These are phyloP conservation scores for Collybiopsis luxurians DNA, from an alignment of 768 basidiomycete genomes.

Conservation along the genomic window DNA sequence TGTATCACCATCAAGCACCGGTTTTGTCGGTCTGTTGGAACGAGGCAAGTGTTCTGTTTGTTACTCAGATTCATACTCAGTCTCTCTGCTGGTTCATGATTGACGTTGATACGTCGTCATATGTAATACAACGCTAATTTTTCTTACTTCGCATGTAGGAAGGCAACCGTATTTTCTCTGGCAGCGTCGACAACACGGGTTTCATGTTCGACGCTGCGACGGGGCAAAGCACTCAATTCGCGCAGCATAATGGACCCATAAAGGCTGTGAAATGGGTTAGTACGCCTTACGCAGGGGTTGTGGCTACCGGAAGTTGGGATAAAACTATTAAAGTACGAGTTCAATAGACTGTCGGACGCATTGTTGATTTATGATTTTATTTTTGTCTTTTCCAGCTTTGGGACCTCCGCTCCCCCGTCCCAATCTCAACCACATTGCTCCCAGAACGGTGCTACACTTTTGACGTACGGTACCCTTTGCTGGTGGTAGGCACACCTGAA, in stretches of 20 bases:
- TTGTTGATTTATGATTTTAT: too few species aligned
- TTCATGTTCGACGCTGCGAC: constrained; percentile 91
- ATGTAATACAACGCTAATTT: not conserved
- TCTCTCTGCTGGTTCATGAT: too few species aligned
- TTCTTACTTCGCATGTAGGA: constrained; percentile 46
- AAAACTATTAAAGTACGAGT: constrained; percentile 82
- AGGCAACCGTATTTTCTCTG: constrained; percentile 87
- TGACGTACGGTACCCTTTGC: constrained; percentile 75
- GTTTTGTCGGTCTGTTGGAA: constrained; percentile 90
- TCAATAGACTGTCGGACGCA: constrained; percentile 2
- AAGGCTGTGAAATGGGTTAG: constrained; percentile 74
- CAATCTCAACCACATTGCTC: constrained; percentile 74
- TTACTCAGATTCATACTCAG: not conserved
- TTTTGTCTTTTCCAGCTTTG: constrained; percentile 86
- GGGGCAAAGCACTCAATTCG: constrained; percentile 78
- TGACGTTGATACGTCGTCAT: too few species aligned
- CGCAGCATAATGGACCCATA: constrained; percentile 87
- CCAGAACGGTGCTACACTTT: constrained; percentile 90
- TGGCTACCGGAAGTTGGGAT: constrained; percentile 98
- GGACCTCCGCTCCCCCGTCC: constrained; percentile 76
- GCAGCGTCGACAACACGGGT: constrained; percentile 93
- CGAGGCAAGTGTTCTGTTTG: constrained; percentile 51
- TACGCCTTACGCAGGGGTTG: constrained; percentile 71
- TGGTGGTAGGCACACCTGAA: constrained; percentile 93
- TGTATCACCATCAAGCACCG: constrained; percentile 88